These are phyloP conservation scores for Pontederia paniculata DNA, from an alignment of 176 grass and related monocot genomes.

Conservation along the genomic window DNA sequence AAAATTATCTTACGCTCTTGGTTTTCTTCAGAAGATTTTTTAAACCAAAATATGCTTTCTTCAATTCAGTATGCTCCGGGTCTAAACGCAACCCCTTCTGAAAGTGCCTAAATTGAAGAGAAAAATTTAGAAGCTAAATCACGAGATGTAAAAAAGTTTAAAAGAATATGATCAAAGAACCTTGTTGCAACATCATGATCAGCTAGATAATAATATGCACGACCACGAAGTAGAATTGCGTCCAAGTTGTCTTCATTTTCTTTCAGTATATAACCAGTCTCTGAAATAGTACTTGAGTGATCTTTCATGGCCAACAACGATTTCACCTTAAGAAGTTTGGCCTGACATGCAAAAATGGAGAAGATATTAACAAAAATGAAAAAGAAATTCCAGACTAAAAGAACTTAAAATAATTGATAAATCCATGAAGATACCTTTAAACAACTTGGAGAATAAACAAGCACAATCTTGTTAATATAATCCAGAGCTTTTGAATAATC, in stretches of 20 bases:
- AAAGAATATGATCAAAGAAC: constrained; percentile 22
- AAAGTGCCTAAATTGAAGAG: constrained; percentile 54
- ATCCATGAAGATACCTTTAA: constrained; percentile 41
- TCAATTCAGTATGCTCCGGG: constrained; percentile 82
- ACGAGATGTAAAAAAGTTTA: neutral
- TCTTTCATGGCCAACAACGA: constrained; percentile 62
- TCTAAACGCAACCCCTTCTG: constrained; percentile 88
- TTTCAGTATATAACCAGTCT: constrained; percentile 85
- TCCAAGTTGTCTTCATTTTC: constrained; percentile 97
- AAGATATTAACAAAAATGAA: constrained; percentile 1
- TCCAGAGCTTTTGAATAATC: constrained; percentile 80
- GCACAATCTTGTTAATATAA: constrained; percentile 82
- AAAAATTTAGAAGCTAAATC: constrained; percentile 1
- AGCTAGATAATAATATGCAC: constrained; percentile 93
- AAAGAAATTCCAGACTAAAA: neutral
- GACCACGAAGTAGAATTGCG: constrained; percentile 70
- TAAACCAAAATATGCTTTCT: constrained; percentile 93
- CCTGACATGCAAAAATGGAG: constrained; percentile 39
- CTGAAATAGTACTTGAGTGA: constrained; percentile 79
- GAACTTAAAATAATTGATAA: constrained; percentile 9
- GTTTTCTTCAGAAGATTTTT: constrained; percentile 98
- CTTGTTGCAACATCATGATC: constrained; percentile 92
- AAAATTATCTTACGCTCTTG: constrained; percentile 45
- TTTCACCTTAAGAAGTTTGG: constrained; percentile 88
- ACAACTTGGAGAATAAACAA: constrained; percentile 86